Evolutionary conservation across 2,329 filamentous ascomycete genomes (phyloP).

Genomic region (Endoconidiophora laricicola): DNA sequence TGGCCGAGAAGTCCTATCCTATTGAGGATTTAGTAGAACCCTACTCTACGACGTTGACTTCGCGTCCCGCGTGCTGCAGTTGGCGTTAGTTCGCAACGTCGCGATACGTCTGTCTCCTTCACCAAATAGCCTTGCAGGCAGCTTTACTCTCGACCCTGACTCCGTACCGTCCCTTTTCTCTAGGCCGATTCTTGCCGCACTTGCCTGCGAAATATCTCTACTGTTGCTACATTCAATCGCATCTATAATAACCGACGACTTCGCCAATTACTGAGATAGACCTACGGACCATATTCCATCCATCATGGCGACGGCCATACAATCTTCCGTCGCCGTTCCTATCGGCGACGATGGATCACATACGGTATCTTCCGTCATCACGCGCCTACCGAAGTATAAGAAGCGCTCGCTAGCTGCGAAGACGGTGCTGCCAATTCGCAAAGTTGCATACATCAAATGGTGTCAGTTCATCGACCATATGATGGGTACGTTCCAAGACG

Average conservation of each 20-base stretch:
- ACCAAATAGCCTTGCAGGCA: conserved; percentile 1
- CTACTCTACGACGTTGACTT: too few relatives aligned
- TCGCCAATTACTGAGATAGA: too few relatives aligned
- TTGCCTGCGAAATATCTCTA: too few relatives aligned
- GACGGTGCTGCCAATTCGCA: conserved; percentile 7
- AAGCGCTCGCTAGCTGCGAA: not conserved
- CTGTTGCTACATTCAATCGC: too few relatives aligned
- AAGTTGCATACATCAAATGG: conserved; percentile 9
- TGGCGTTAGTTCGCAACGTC: too few relatives aligned
- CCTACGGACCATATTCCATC: not conserved
- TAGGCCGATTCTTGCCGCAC: too few relatives aligned
- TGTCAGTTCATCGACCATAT: not conserved
- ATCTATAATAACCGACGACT: too few relatives aligned
- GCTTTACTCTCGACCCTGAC: not conserved
- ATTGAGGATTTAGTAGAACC: too few relatives aligned
- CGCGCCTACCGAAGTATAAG: not conserved
- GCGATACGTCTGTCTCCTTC: too few relatives aligned
- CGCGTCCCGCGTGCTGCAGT: too few relatives aligned
- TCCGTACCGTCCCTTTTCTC: too few relatives aligned
- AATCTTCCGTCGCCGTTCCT: not conserved
- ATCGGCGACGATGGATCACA: not conserved
- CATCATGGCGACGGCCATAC: conserved; percentile 6
- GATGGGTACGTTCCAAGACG: not conserved
- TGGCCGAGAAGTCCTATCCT: too few relatives aligned
- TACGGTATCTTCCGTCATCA: not conserved